Evolutionary conservation across 2,329 filamentous ascomycete species (phyloP).

Genomic region (Boeremia lycopersici): DNA sequence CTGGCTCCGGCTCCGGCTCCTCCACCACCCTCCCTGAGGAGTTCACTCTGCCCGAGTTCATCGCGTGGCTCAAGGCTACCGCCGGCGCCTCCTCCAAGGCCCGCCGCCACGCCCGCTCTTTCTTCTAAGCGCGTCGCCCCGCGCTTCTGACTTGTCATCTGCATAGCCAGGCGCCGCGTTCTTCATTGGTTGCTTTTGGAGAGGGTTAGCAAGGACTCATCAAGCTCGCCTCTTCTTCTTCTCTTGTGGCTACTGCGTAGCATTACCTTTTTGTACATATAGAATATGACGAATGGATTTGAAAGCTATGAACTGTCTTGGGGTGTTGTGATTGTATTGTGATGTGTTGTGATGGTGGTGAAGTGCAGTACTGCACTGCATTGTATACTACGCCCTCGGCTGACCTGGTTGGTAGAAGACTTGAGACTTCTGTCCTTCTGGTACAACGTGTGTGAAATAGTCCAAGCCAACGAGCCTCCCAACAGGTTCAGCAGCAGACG

Average conservation of each 20-base stretch:
- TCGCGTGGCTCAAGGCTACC: constrained; percentile 36
- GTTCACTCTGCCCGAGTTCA: constrained; percentile 39
- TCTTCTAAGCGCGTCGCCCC: constrained; percentile 20
- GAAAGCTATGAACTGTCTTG: constrained; percentile 1
- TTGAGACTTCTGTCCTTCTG: too few relatives aligned
- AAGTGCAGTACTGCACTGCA: too few relatives aligned
- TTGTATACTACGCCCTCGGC: too few relatives aligned
- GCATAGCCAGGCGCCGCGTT: constrained; percentile 17
- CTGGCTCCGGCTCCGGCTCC: constrained; percentile 22
- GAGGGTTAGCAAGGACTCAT: constrained; percentile 7
- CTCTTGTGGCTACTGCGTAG: constrained; percentile 16
- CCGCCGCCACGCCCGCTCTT: constrained; percentile 48
- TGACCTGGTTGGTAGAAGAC: too few relatives aligned
- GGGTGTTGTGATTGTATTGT: background rate
- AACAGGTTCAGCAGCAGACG: too few relatives aligned
- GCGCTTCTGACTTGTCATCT: constrained; percentile 6
- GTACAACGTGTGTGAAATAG: too few relatives aligned
- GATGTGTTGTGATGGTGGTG: background rate
- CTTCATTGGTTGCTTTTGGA: constrained; percentile 16
- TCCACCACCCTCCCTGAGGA: constrained; percentile 32
- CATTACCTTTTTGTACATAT: constrained; percentile 17
- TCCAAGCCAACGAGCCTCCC: too few relatives aligned
- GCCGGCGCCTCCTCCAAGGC: constrained; percentile 27
- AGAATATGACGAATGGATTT: constrained; percentile 18
- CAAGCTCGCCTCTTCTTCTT: constrained; percentile 12